Conservation (phyloP, 768 basidiomycete genomes). For the Boletus reticulatus region DNA sequence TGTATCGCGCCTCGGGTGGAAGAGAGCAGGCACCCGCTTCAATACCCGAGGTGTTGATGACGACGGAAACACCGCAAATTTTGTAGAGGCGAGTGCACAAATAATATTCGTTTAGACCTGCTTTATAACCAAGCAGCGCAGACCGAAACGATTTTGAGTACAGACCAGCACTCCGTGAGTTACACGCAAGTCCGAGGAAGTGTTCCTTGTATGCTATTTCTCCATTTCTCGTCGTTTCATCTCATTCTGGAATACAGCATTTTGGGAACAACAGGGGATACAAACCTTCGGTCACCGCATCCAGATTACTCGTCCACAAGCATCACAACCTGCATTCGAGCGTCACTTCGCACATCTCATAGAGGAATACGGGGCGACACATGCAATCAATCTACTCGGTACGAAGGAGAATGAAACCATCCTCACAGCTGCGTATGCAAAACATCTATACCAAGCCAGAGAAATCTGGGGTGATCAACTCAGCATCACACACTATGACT, state of each 20-base stretch:
- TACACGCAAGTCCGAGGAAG: conserved; percentile 94
- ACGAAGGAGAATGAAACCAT: conserved; percentile 89
- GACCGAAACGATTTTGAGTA: conserved; percentile 91
- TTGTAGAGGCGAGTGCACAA: conserved; percentile 73
- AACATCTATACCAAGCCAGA: conserved; percentile 70
- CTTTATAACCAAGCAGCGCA: conserved; percentile 32
- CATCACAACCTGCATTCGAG: conserved; percentile 96
- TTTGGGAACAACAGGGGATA: conserved; percentile 98
- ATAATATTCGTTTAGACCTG: not conserved
- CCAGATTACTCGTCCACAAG: conserved; percentile 92
- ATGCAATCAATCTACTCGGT: conserved; percentile 90
- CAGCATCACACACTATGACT: conserved; percentile 88
- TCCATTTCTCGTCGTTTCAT: not conserved
- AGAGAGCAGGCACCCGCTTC: conserved; percentile 95
- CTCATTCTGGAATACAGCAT: conserved; percentile 53
- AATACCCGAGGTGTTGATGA: conserved; percentile 97
- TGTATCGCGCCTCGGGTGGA: conserved; percentile 89
- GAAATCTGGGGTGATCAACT: conserved; percentile 64
- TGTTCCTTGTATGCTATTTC: conserved; percentile 72
- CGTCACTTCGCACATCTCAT: conserved; percentile 86
- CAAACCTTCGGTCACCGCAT: conserved; percentile 94
- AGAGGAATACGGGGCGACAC: conserved; percentile 80
- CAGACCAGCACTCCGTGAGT: conserved; percentile 84
- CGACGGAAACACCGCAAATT: conserved; percentile 92
- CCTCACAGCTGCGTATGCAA: conserved; percentile 78